phyloP scores from a whole-genome alignment of 2,329 filamentous ascomycete species.

The Penicillium nordicum region DNA sequence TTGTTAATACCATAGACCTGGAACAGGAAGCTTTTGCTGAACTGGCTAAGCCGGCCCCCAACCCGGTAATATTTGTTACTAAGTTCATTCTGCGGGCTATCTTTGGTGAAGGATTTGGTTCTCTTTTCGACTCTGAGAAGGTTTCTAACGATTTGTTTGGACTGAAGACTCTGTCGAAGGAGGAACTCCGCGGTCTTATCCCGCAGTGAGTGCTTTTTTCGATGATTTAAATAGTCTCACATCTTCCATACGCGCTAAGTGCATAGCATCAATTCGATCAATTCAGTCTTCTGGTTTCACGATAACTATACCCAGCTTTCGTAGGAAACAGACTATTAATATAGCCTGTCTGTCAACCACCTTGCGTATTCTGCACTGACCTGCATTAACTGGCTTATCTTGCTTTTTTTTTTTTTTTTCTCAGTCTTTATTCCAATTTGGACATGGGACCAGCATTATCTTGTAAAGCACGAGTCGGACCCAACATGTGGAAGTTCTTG shows the following conservation, averaged over 20 bases:
- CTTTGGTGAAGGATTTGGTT: constrained; percentile 34
- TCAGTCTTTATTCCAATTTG: neutral
- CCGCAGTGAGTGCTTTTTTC: neutral
- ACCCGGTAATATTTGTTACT: constrained; percentile 17
- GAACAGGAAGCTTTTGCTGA: constrained; percentile 29
- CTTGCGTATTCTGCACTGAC: neutral
- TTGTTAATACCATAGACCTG: constrained; percentile 27
- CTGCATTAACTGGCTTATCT: neutral
- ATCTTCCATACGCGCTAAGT: neutral
- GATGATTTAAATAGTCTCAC: neutral
- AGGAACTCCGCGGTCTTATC: constrained; percentile 24
- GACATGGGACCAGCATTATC: neutral
- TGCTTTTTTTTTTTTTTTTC: too few relatives aligned
- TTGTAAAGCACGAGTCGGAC: neutral
- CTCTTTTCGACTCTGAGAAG: constrained; percentile 23
- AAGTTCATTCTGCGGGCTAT: constrained; percentile 32
- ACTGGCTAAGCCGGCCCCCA: constrained; percentile 30
- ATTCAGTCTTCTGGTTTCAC: neutral
- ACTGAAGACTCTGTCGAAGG: constrained; percentile 31
- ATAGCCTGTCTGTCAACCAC: constrained; percentile 35
- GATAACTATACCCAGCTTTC: neutral
- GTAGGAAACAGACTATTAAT: neutral
- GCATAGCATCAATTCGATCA: neutral
- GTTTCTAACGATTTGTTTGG: constrained; percentile 42
- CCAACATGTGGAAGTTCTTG: neutral